These are phyloP conservation scores for Aciculoconidium aculeatum DNA, from an alignment of 805 yeast species.

Conservation along the genomic window DNA sequence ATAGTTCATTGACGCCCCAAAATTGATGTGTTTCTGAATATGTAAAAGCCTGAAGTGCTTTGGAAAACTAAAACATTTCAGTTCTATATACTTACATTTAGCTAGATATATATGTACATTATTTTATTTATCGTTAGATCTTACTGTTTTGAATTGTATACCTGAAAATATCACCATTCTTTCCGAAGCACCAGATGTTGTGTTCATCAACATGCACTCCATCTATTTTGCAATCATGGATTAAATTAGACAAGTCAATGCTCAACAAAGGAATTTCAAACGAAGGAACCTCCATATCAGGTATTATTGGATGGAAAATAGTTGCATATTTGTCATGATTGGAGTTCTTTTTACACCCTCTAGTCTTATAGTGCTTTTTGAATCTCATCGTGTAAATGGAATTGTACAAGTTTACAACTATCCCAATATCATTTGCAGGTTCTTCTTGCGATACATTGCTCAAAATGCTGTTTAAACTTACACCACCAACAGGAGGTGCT, in stretches of 20 bases:
- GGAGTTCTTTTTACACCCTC: conserved; percentile 10
- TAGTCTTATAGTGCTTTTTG: conserved; percentile 25
- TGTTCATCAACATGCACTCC: conserved; percentile 23
- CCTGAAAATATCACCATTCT: conserved; percentile 36
- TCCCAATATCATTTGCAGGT: conserved; percentile 17
- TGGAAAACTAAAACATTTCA: too few relatives aligned
- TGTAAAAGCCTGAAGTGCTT: too few relatives aligned
- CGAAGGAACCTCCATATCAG: conserved; percentile 34
- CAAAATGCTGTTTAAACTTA: conserved; percentile 6
- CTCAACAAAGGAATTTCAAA: conserved; percentile 30
- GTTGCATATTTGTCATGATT: conserved; percentile 11
- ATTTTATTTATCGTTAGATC: too few relatives aligned
- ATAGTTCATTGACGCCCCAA: too few relatives aligned
- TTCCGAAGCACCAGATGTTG: conserved; percentile 34
- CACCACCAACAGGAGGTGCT: conserved; percentile 4
- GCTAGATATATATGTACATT: not conserved
- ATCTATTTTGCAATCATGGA: conserved; percentile 31
- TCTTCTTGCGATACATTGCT: conserved; percentile 7
- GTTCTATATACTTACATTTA: not conserved
- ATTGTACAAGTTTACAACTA: conserved; percentile 26
- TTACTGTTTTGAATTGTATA: conserved; percentile 13
- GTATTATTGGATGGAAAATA: conserved; percentile 31
- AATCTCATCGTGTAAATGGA: conserved; percentile 30
- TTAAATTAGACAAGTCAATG: conserved; percentile 27
- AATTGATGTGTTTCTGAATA: conserved; percentile 1